These are phyloP conservation scores for Brassica incana DNA, from an alignment of 345 rosid species.

Conservation along the genomic window DNA sequence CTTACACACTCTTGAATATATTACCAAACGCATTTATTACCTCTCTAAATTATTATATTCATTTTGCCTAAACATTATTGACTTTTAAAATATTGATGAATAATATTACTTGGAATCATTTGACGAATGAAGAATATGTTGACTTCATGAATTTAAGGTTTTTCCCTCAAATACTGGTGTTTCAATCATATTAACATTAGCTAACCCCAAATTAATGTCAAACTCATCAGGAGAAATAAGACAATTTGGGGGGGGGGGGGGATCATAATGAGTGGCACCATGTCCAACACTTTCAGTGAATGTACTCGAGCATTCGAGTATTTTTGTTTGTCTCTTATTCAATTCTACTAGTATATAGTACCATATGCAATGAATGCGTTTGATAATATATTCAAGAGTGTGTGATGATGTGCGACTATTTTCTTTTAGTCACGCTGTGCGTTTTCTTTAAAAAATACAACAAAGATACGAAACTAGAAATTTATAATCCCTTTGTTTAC, in stretches of 20 bases:
- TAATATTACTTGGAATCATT: conserved; percentile 8
- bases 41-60: too few relatives aligned
- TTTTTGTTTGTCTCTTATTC: conserved; percentile 35
- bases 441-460: not conserved
- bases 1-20: too few relatives aligned
- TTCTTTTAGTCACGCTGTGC: not conserved
- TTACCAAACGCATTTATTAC: too few relatives aligned
- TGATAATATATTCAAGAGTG: conserved; percentile 3
- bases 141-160: not conserved
- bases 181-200: not conserved
- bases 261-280: conserved; percentile 31
- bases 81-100: not conserved
- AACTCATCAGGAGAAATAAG: conserved; percentile 21
- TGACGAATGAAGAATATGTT: conserved; percentile 9
- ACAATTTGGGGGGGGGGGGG: not conserved
- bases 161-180: not conserved
- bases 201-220: not conserved
- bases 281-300: conserved; percentile 28
- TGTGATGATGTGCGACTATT: conserved; percentile 12
- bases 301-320: conserved; percentile 37
- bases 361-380: not conserved
- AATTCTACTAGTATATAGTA: not conserved
- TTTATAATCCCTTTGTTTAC: conserved; percentile 21
- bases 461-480: not conserved
- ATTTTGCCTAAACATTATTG: too few relatives aligned